phyloP scores from a whole-genome alignment of 1,139 yeast species.

The Zhuliangozyma parablackwelliae region DNA sequence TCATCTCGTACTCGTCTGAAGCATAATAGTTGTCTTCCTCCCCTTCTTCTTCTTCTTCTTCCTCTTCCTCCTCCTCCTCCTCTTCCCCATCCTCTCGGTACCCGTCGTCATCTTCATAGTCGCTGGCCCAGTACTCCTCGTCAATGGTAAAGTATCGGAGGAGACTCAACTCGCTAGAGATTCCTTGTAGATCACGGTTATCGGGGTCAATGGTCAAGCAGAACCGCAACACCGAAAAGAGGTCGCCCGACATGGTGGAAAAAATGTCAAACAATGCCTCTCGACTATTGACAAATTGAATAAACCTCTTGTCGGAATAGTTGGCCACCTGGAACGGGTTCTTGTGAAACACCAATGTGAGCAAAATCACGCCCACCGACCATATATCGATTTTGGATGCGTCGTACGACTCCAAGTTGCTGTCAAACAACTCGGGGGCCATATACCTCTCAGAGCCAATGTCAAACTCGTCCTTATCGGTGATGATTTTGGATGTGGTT shows the following conservation, averaged over 20 bases:
- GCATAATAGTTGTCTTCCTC: slow-evolving; percentile 6
- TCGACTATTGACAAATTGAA: slow-evolving; percentile 82
- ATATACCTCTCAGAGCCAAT: slow-evolving; percentile 93
- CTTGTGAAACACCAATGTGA: slow-evolving; percentile 84
- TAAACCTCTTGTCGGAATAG: slow-evolving; percentile 77
- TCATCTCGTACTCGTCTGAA: not conserved
- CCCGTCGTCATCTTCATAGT: slow-evolving; percentile 35
- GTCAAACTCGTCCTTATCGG: slow-evolving; percentile 62
- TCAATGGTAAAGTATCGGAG: slow-evolving; percentile 78
- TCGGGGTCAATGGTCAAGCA: slow-evolving; percentile 83
- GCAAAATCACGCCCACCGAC: slow-evolving; percentile 84
- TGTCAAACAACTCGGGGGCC: slow-evolving; percentile 90
- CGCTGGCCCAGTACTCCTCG: slow-evolving; percentile 58
- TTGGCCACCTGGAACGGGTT: slow-evolving; percentile 87
- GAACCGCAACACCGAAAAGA: slow-evolving; percentile 75
- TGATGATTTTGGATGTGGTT: slow-evolving; percentile 56
- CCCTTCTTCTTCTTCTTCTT: slow-evolving; percentile 13
- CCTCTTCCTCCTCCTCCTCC: slow-evolving; percentile 14
- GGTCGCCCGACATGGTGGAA: slow-evolving; percentile 82
- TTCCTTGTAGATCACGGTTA: slow-evolving; percentile 62
- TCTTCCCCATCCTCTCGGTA: slow-evolving; percentile 25
- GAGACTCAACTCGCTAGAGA: slow-evolving; percentile 56
- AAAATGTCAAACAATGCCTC: slow-evolving; percentile 91
- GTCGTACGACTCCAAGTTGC: slow-evolving; percentile 60
- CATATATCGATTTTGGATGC: slow-evolving; percentile 89